A percentile compares a stretch with the other conserved stretches of the same genome.
Evolutionary conservation across 805 yeast genomes (phyloP).

Genomic region (Suhomyces canberraensis): DNA sequence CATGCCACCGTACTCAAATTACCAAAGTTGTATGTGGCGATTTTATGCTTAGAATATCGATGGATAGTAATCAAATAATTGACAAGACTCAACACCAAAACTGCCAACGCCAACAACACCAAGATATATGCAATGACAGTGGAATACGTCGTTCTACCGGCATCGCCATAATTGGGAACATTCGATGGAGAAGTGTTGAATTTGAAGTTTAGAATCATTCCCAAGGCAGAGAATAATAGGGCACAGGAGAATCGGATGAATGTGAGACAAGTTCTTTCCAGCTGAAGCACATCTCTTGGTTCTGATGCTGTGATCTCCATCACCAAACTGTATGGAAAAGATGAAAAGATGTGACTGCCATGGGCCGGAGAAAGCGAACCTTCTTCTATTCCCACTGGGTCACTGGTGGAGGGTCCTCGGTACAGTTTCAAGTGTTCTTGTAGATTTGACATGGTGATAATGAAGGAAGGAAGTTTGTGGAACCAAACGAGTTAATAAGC

Average conservation of each 20-base stretch:
- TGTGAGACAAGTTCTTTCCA: constrained; percentile 50
- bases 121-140: constrained; percentile 27
- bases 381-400: too few species aligned
- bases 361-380: too few species aligned
- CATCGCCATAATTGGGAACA: not conserved
- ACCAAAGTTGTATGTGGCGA: constrained; percentile 34
- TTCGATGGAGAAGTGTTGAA: constrained; percentile 28
- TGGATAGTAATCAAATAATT: constrained; percentile 45
- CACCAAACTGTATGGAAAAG: constrained; percentile 22
- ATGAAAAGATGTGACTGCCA: not conserved
- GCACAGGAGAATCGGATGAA: constrained; percentile 47
- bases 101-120: constrained; percentile 35
- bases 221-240: constrained; percentile 45
- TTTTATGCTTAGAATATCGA: constrained; percentile 41
- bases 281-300: constrained; percentile 53
- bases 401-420: too few species aligned
- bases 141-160: constrained; percentile 2
- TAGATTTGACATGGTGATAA: not conserved
- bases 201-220: constrained; percentile 44
- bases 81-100: constrained; percentile 35
- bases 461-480: too few species aligned
- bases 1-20: constrained; percentile 29
- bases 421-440: not conserved
- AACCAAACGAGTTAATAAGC: too few species aligned
- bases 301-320: constrained; percentile 42